Percentiles rank a stretch among this genome's conserved stretches.
phyloP scores from a whole-genome alignment of 1,284 basidiomycete genomes.

The Cystobasidium sp. region DNA sequence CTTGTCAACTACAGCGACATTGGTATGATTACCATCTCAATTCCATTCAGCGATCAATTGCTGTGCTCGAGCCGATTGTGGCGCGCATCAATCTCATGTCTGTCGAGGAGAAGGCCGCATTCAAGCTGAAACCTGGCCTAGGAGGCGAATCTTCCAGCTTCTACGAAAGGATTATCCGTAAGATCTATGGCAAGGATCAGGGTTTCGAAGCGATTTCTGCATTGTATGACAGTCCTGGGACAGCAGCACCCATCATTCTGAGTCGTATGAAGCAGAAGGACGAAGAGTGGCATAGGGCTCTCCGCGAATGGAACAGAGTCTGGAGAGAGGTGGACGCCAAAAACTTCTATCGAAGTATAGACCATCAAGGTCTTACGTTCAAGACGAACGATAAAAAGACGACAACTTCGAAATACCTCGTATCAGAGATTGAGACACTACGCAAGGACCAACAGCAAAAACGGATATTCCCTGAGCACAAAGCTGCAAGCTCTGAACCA shows the following conservation, averaged over 20 bases:
- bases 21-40: slow-evolving; percentile 97
- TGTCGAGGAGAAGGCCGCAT: slow-evolving; percentile 78
- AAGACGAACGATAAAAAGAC: slow-evolving; percentile 88
- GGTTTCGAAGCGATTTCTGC: slow-evolving; percentile 85
- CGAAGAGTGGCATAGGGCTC: slow-evolving; percentile 94
- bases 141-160: slow-evolving; percentile 85
- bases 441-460: slow-evolving; percentile 73
- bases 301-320: slow-evolving; percentile 94
- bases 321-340: slow-evolving; percentile 96
- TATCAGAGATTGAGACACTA: slow-evolving; percentile 81
- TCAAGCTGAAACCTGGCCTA: slow-evolving; percentile 83
- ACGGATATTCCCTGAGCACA: slow-evolving; percentile 57
- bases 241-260: slow-evolving; percentile 90
- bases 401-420: slow-evolving; percentile 85
- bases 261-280: slow-evolving; percentile 90
- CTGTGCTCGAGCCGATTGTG: slow-evolving; percentile 84
- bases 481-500: slow-evolving; percentile 31
- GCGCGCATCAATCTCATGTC: slow-evolving; percentile 87
- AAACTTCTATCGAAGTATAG: slow-evolving; percentile 94
- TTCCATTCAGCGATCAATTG: slow-evolving; percentile 84
- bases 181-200: slow-evolving; percentile 77
- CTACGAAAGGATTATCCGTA: slow-evolving; percentile 80
- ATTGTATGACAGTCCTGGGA: slow-evolving; percentile 87
- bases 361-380: slow-evolving; percentile 93
- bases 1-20: slow-evolving; percentile 59